Conservation (phyloP, 306 rosid genomes). For the Vigna reflexopilosa region DNA sequence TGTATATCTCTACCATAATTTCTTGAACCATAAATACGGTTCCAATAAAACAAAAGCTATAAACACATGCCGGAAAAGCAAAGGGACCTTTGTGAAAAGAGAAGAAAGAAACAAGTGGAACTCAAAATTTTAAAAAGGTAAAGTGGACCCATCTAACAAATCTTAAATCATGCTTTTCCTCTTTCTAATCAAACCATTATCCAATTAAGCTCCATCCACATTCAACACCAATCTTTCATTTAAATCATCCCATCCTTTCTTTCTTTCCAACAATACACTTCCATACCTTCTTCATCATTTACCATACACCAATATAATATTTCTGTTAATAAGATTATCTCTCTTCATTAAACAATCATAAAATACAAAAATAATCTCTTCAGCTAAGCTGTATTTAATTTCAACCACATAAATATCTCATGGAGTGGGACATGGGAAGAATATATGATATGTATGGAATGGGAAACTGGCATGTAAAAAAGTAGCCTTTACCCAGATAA, state of each 20-base stretch:
- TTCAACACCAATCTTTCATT: slow-evolving; percentile 10
- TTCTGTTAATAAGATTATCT: not conserved
- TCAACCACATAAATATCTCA: slow-evolving; percentile 32
- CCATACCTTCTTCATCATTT: not conserved
- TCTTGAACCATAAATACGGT: not conserved
- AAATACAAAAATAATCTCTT: not conserved
- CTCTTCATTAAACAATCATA: not conserved
- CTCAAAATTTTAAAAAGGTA: slow-evolving; percentile 34
- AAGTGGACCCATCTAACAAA: slow-evolving; percentile 43
- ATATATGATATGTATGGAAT: slow-evolving; percentile 12
- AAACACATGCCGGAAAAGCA: slow-evolving; percentile 42
- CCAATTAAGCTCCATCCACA: slow-evolving; percentile 8
- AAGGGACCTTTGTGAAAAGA: slow-evolving; percentile 45
- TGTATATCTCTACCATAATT: not conserved
- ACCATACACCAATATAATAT: not conserved
- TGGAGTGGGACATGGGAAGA: slow-evolving; percentile 14
- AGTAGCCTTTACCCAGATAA: slow-evolving; percentile 1
- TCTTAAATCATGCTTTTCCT: slow-evolving; percentile 28
- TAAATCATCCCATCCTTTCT: not conserved
- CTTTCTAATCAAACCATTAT: slow-evolving; percentile 8
- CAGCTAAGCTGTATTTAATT: not conserved
- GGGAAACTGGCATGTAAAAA: slow-evolving; percentile 9
- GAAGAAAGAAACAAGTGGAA: slow-evolving; percentile 40
- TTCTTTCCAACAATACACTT: slow-evolving; percentile 3
- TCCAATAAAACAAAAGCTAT: slow-evolving; percentile 40